Evolutionary conservation across 1,284 basidiomycete genomes (phyloP).

Genomic region (Chalciporus sp.): DNA sequence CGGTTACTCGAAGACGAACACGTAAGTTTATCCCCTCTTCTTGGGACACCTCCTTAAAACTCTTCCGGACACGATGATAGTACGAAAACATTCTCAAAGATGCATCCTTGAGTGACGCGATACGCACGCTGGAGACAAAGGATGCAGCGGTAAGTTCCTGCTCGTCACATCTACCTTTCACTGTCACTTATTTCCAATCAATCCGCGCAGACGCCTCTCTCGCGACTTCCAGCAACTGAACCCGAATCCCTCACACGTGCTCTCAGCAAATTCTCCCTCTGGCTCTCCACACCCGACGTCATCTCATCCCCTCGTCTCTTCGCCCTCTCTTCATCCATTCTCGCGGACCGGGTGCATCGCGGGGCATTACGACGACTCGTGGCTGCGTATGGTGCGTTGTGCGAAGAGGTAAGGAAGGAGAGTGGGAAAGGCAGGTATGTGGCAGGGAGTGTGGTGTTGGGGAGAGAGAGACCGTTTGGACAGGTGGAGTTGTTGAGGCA

Average conservation of each 20-base stretch:
- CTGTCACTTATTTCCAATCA: not conserved
- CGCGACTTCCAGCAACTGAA: constrained; percentile 60
- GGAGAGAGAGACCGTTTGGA: constrained; percentile 82
- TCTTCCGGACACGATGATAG: constrained; percentile 42
- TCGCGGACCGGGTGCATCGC: constrained; percentile 75
- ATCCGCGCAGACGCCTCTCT: constrained; percentile 64
- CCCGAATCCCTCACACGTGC: constrained; percentile 55
- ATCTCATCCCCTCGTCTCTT: constrained; percentile 81
- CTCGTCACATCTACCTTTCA: not conserved
- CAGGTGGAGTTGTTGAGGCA: constrained; percentile 71
- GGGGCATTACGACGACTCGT: constrained; percentile 71
- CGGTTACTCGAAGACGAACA: constrained; percentile 77
- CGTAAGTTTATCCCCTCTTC: constrained; percentile 48
- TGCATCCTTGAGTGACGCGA: constrained; percentile 71
- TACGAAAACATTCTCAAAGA: constrained; percentile 72
- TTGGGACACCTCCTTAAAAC: no score
- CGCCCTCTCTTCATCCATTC: constrained; percentile 65
- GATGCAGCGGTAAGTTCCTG: constrained; percentile 52
- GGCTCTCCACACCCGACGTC: constrained; percentile 69
- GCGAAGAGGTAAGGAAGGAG: constrained; percentile 71
- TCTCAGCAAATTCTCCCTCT: constrained; percentile 63
- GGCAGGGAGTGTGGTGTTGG: constrained; percentile 83
- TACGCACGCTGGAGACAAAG: constrained; percentile 58
- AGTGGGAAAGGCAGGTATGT: constrained; percentile 71
- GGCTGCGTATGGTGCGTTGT: constrained; percentile 69